A percentile compares a stretch with the other conserved stretches of the same genome.
These are phyloP conservation scores for Ananas comosus DNA, from an alignment of 176 grass and related monocot genomes.

Conservation along the genomic window DNA sequence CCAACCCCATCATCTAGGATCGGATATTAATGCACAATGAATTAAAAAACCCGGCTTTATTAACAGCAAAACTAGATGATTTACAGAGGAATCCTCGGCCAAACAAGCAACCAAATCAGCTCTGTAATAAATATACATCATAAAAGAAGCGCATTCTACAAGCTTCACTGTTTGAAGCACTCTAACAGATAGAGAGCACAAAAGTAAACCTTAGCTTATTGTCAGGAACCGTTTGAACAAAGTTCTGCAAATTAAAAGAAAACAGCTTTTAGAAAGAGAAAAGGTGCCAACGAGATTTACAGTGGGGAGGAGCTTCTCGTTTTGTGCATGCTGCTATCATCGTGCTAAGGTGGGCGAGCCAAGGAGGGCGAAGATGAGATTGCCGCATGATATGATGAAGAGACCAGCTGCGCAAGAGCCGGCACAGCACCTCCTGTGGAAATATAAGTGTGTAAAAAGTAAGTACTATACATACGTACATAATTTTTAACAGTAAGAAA, in stretches of 20 bases:
- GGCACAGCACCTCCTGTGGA: slow-evolving; percentile 69
- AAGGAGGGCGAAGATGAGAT: slow-evolving; percentile 26
- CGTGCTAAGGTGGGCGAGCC: background rate
- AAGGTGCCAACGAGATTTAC: background rate
- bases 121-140: too few relatives aligned
- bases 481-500: too few relatives aligned
- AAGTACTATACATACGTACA: background rate
- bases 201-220: background rate
- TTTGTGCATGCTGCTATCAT: slow-evolving; percentile 12
- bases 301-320: slow-evolving; percentile 13
- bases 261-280: background rate
- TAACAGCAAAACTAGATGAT: too few relatives aligned
- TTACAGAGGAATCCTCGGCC: too few relatives aligned
- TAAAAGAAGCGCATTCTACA: too few relatives aligned
- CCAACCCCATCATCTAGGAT: too few relatives aligned
- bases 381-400: slow-evolving; percentile 62
- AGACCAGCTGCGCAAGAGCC: slow-evolving; percentile 61
- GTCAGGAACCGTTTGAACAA: background rate
- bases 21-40: too few relatives aligned
- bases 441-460: slow-evolving; percentile 3
- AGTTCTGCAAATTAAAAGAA: background rate
- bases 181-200: background rate
- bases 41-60: too few relatives aligned
- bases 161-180: background rate
- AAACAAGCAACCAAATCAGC: too few relatives aligned